Evolutionary conservation across 163 green algal genomes (phyloP).

Genomic region (Chlamydomonas reinhardtii): DNA sequence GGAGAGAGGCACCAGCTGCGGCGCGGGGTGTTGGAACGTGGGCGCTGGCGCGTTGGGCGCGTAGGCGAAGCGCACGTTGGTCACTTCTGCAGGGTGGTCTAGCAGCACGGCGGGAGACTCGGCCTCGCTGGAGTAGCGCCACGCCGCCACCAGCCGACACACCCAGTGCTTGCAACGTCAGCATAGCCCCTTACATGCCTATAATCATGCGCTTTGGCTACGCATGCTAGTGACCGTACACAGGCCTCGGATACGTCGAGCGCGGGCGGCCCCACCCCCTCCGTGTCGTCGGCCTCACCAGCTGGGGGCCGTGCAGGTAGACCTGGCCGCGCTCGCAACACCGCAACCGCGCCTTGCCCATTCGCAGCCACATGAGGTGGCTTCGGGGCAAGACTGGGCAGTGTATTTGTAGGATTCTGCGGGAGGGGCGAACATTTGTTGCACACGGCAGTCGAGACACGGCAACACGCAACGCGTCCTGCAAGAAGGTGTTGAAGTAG

Average conservation of each 20-base stretch:
- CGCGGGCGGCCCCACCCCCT: too few species aligned
- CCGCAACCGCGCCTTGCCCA: background rate
- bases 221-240: too few species aligned
- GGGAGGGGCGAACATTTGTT: background rate
- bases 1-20: too few species aligned
- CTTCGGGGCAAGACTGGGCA: background rate
- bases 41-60: background rate
- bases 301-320: background rate
- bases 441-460: background rate
- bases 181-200: too few species aligned
- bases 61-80: conserved; percentile 38
- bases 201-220: too few species aligned
- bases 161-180: too few species aligned
- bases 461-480: conserved; percentile 3
- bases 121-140: conserved; percentile 31
- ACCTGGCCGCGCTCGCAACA: conserved; percentile 1
- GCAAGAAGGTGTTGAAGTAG: background rate
- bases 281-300: background rate
- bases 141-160: conserved; percentile 15
- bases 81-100: conserved; percentile 42
- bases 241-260: too few species aligned
- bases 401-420: background rate
- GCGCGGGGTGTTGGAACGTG: conserved; percentile 9
- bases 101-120: conserved; percentile 14
- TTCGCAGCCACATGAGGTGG: background rate